Evolutionary conservation across 129 eudicot species (phyloP), one percentile per base, ranked within the genome.

Genomic region (Artemisia tridentata): DNA sequence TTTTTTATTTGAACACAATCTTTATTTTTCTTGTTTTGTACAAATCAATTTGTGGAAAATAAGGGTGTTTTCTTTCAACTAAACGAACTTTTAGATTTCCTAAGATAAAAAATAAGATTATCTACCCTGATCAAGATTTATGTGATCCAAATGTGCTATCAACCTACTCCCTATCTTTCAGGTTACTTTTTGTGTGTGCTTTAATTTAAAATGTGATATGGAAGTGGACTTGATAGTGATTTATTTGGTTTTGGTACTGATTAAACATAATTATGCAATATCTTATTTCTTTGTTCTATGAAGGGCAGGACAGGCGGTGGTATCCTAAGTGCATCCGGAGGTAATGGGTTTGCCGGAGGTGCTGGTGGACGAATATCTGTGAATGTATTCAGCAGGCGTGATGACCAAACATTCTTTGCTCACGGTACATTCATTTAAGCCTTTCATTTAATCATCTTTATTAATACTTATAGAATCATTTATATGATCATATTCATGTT

Each of bases 311-410:
- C 79, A 63, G 98, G 98, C 71, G 77, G 80, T 78, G 95, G 96
- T 75, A 77, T 73, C 78, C 59, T 86, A 66, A 83, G 90, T 92
- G 98, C 96, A 59, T 79, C 82, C 62, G 98, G 98, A 74, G 98
- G 98, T 73, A 58, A 58, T 46, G 34, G 76, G 57, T 72, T 19
- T 15, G 20, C 34, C 45, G 98, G 98, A 56, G 98, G 98, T 68
- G 95, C 90, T 63, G 98, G 98, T 72, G 98, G 98, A 87, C 87
- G 98, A 80, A 89, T 92, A 70, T 85, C 90, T 73, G 81, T 92
- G 27, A 67, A 89, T 65, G 85, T 79, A 63, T 85, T 87, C 65
- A 89, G 95, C 85, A 82, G 91, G 80, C 98, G 78, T 60, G 98
- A 89, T 79, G 82, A 80, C 55, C 88, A 85, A 65, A 63, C 73